Evolutionary conservation across 2,329 filamentous ascomycete genomes (phyloP).

Genomic region (Coniochaeta ligniaria): DNA sequence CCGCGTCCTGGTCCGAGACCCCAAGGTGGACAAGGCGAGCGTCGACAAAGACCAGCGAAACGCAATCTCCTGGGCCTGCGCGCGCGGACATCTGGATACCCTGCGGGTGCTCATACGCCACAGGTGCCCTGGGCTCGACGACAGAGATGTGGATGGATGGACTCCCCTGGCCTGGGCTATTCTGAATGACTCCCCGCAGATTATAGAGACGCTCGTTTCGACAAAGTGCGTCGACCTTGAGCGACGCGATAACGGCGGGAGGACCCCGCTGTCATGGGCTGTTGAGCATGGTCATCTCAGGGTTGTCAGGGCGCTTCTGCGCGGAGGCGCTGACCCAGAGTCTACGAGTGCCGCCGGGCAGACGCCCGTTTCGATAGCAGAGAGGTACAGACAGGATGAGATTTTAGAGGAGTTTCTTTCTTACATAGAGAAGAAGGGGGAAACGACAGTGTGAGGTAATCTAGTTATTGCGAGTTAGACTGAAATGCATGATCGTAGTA

Average conservation of each 20-base stretch:
- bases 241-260: constrained; percentile 8
- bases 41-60: constrained; percentile 22
- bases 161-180: constrained; percentile 28
- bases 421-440: too few relatives aligned
- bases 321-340: constrained; percentile 8
- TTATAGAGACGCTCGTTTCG: constrained; percentile 21
- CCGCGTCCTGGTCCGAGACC: constrained; percentile 15
- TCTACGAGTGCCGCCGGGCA: not conserved
- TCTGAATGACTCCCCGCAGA: constrained; percentile 13
- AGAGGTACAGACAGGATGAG: too few relatives aligned
- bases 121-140: constrained; percentile 20
- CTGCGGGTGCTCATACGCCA: constrained; percentile 16
- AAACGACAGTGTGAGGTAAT: too few relatives aligned
- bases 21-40: constrained; percentile 15
- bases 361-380: too few relatives aligned
- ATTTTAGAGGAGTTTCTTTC: too few relatives aligned
- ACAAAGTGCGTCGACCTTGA: not conserved
- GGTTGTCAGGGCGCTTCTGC: constrained; percentile 14
- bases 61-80: constrained; percentile 23
- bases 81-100: constrained; percentile 10
- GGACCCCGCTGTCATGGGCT: constrained; percentile 25
- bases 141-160: constrained; percentile 24
- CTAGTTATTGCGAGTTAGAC: too few relatives aligned
- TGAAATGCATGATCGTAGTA: too few relatives aligned
- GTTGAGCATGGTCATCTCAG: constrained; percentile 23